Evolutionary conservation across 768 basidiomycete species (phyloP).

Genomic region (Crassisporium funariophilum): DNA sequence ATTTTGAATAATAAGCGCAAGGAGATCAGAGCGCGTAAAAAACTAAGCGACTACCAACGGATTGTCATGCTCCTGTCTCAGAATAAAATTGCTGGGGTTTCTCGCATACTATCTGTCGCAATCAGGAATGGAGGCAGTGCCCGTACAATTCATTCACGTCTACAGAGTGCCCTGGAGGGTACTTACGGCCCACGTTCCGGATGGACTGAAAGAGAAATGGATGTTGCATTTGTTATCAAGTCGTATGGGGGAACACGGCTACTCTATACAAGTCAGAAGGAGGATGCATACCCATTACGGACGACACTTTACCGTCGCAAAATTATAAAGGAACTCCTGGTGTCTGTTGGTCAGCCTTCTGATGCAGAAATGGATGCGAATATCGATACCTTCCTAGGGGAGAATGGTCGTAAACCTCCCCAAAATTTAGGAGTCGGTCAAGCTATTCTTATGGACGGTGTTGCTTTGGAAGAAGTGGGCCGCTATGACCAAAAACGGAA

Average conservation of each 20-base stretch:
- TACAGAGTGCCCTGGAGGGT: background rate
- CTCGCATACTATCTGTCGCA: conserved; percentile 1
- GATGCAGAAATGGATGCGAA: conserved; percentile 11
- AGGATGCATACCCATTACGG: conserved; percentile 13
- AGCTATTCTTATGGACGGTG: conserved; percentile 20
- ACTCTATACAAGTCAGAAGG: conserved; percentile 21
- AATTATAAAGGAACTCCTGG: conserved; percentile 8
- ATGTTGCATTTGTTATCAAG: conserved; percentile 23
- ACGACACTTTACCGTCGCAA: conserved; percentile 9
- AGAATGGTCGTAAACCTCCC: conserved; percentile 2
- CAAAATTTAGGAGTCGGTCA: conserved; percentile 3
- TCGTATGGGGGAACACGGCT: conserved; percentile 21
- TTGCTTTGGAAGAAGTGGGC: conserved; percentile 18
- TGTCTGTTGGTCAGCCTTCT: conserved; percentile 3
- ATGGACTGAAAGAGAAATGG: conserved; percentile 5
- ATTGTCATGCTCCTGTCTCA: background rate
- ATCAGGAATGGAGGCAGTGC: conserved; percentile 3
- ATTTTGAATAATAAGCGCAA: background rate
- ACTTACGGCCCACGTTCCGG: background rate
- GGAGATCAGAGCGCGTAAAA: background rate
- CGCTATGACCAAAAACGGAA: conserved; percentile 16
- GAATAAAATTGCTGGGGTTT: conserved; percentile 7
- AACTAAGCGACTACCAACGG: background rate
- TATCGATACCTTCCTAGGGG: conserved; percentile 9
- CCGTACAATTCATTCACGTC: background rate